Percentiles rank a stretch among this genome's conserved stretches.
These are phyloP conservation scores for Aspergillus hiratsukae DNA, from an alignment of 2,329 filamentous ascomycete species.

Conservation along the genomic window DNA sequence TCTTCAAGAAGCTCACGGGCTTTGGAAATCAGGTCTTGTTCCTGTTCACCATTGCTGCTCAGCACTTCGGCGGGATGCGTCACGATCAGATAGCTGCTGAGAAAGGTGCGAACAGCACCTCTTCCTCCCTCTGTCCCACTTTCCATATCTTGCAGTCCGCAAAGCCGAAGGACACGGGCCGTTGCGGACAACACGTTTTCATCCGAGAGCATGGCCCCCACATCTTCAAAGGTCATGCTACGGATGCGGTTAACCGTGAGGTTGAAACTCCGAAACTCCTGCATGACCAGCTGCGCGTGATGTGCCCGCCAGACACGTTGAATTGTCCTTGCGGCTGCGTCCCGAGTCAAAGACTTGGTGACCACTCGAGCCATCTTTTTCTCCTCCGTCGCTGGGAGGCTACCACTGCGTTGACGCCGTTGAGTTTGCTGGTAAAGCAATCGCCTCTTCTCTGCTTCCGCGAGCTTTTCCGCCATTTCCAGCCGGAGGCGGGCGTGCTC, in stretches of 20 bases:
- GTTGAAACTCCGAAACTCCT: conserved; percentile 48
- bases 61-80: conserved; percentile 59
- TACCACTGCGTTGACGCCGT: conserved; percentile 50
- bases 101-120: conserved; percentile 56
- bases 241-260: conserved; percentile 51
- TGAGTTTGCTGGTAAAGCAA: conserved; percentile 44
- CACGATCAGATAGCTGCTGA: conserved; percentile 60
- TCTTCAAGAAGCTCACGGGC: conserved; percentile 54
- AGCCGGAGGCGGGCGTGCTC: conserved; percentile 55
- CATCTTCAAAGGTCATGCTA: conserved; percentile 54
- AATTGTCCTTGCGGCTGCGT: conserved; percentile 53
- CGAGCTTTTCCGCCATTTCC: conserved; percentile 62
- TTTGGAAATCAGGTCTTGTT: conserved; percentile 58
- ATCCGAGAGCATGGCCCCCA: conserved; percentile 53
- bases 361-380: conserved; percentile 36
- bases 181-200: conserved; percentile 51
- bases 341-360: conserved; percentile 42
- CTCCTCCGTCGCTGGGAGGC: conserved; percentile 44
- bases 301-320: conserved; percentile 55
- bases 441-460: conserved; percentile 58
- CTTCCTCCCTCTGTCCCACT: conserved; percentile 45
- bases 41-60: conserved; percentile 58
- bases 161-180: conserved; percentile 52
- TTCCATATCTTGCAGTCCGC: conserved; percentile 51
- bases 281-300: conserved; percentile 46